phyloP scores from a whole-genome alignment of 164 flowering plant species.

The Liriodendron chinense region DNA sequence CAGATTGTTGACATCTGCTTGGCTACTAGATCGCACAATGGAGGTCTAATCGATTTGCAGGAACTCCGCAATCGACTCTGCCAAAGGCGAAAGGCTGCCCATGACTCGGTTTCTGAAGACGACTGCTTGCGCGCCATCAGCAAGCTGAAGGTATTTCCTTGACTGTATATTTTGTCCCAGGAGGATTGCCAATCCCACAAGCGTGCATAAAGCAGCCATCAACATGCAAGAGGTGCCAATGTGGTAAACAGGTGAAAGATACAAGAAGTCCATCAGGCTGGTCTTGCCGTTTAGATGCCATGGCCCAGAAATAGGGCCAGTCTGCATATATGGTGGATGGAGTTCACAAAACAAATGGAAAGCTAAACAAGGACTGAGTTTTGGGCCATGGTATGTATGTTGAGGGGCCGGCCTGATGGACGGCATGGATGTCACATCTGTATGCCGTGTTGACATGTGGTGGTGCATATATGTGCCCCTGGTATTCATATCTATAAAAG shows the following conservation, averaged over 20 bases:
- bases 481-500: background rate
- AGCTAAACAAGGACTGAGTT: background rate
- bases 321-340: background rate
- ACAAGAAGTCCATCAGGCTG: background rate
- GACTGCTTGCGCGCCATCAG: slow-evolving; percentile 95
- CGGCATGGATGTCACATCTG: background rate
- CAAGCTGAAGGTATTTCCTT: slow-evolving; percentile 76
- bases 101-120: slow-evolving; percentile 90
- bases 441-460: background rate
- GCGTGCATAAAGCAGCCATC: background rate
- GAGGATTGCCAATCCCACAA: background rate
- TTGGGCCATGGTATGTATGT: background rate
- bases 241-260: background rate
- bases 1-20: slow-evolving; percentile 96
- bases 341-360: too few species aligned
- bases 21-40: slow-evolving; percentile 85
- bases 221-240: background rate
- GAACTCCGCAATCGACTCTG: slow-evolving; percentile 77
- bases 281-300: background rate
- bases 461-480: background rate
- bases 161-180: background rate
- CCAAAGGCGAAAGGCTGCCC: slow-evolving; percentile 75
- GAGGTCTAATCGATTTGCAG: slow-evolving; percentile 87
- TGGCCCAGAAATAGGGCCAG: background rate
- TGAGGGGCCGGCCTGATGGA: background rate